These are phyloP conservation scores for Fusarium nurragi DNA, from an alignment of 2,329 filamentous ascomycete species.

Conservation along the genomic window DNA sequence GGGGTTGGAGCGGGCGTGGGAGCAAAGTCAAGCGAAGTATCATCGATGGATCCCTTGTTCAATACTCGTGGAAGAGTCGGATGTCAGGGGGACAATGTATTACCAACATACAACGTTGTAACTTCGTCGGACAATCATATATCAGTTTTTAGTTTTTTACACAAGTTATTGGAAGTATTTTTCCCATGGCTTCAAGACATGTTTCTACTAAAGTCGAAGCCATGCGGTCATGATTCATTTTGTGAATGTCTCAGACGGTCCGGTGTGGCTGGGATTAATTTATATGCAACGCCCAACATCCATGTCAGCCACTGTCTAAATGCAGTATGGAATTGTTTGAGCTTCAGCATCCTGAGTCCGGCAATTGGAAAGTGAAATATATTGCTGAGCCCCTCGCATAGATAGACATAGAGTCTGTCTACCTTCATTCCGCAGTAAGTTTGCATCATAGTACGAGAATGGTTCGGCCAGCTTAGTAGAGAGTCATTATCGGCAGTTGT, in stretches of 20 bases:
- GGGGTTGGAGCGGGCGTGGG: conserved; percentile 11
- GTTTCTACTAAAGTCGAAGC: not conserved
- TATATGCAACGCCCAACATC: not conserved
- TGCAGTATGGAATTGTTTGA: not conserved
- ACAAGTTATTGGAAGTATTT: not conserved
- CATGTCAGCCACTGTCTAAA: not conserved
- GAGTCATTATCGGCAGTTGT: not conserved
- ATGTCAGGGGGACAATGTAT: not conserved
- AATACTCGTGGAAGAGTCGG: conserved; percentile 1
- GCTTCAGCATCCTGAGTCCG: not conserved
- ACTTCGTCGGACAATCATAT: conserved; percentile 11
- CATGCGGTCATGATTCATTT: not conserved
- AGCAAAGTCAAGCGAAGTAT: conserved; percentile 2
- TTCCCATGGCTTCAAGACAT: not conserved
- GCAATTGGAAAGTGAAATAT: not conserved
- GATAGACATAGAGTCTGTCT: not conserved
- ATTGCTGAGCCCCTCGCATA: not conserved
- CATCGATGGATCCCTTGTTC: conserved; percentile 3
- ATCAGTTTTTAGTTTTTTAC: not conserved
- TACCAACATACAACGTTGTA: conserved; percentile 14
- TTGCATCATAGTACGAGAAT: not conserved
- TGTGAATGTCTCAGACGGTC: conserved; percentile 21
- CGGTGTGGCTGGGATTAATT: conserved; percentile 25
- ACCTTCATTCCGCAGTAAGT: too few relatives aligned
- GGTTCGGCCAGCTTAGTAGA: not conserved